Evolutionary conservation across 2,329 filamentous ascomycete genomes (phyloP).

Genomic region (Alternaria incomplexa): DNA sequence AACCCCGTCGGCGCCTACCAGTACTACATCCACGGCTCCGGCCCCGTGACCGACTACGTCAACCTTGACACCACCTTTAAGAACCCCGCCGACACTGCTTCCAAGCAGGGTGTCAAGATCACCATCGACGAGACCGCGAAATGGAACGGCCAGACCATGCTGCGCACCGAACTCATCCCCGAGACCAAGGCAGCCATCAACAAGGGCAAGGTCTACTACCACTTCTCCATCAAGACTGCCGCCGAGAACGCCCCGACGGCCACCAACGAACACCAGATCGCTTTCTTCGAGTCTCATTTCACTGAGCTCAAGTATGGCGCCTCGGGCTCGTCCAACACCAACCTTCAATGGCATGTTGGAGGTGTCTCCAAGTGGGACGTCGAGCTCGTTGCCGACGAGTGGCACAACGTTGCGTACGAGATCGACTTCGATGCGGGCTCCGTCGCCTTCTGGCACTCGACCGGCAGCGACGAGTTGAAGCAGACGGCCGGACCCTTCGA

Average conservation of each 20-base stretch:
- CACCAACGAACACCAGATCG: slow-evolving; percentile 70
- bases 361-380: slow-evolving; percentile 67
- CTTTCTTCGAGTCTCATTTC: slow-evolving; percentile 73
- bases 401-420: slow-evolving; percentile 79
- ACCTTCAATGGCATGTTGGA: slow-evolving; percentile 69
- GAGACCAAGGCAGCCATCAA: slow-evolving; percentile 71
- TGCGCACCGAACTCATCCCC: slow-evolving; percentile 75
- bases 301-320: slow-evolving; percentile 73
- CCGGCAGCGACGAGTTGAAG: slow-evolving; percentile 63
- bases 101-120: slow-evolving; percentile 70
- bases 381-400: slow-evolving; percentile 66
- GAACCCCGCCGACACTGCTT: slow-evolving; percentile 68
- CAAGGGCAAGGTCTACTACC: slow-evolving; percentile 70
- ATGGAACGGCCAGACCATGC: slow-evolving; percentile 75
- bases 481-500: slow-evolving; percentile 66
- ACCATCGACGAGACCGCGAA: slow-evolving; percentile 69
- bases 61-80: slow-evolving; percentile 66
- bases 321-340: slow-evolving; percentile 56
- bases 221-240: slow-evolving; percentile 70
- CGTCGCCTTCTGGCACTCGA: slow-evolving; percentile 74
- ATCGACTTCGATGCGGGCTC: slow-evolving; percentile 69
- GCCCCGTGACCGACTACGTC: slow-evolving; percentile 64
- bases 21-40: slow-evolving; percentile 76
- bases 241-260: slow-evolving; percentile 65
- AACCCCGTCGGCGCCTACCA: slow-evolving; percentile 74